Conservation (phyloP, 2,329 filamentous ascomycete species). For the Cordyceps militaris region DNA sequence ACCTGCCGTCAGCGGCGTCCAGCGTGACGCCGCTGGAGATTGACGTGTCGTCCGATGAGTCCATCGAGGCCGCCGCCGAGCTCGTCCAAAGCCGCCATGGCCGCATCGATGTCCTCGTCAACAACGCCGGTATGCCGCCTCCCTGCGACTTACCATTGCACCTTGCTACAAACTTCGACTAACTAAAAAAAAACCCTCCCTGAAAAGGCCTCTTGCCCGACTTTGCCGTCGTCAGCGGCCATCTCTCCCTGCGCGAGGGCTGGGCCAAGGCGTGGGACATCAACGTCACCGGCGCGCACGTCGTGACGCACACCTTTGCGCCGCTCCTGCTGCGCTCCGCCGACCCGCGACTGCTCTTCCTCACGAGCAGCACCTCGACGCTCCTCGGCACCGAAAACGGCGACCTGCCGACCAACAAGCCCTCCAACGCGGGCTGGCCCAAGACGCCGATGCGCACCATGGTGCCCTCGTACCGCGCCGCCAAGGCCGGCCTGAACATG, state of each 20-base stretch:
- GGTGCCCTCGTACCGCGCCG: conserved; percentile 28
- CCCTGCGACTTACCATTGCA: no score
- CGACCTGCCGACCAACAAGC: conserved; percentile 15
- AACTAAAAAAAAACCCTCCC: background rate
- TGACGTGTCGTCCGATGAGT: conserved; percentile 47
- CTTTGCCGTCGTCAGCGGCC: conserved; percentile 17
- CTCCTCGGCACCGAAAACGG: conserved; percentile 19
- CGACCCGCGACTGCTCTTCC: conserved; percentile 39
- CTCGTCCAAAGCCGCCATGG: conserved; percentile 35
- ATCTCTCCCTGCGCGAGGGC: conserved; percentile 28
- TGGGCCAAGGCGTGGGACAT: conserved; percentile 38
- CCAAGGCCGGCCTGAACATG: conserved; percentile 42
- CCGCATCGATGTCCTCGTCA: conserved; percentile 43
- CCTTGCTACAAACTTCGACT: background rate
- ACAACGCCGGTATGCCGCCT: conserved; percentile 25
- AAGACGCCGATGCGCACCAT: conserved; percentile 21
- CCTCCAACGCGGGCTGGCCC: conserved; percentile 31
- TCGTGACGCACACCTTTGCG: conserved; percentile 32
- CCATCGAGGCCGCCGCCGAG: conserved; percentile 40
- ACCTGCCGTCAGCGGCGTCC: conserved; percentile 33
- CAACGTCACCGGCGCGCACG: conserved; percentile 39
- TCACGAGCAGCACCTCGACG: conserved; percentile 36
- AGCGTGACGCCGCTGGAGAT: conserved; percentile 41
- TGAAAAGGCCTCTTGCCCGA: conserved; percentile 37
- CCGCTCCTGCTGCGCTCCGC: conserved; percentile 37